These are phyloP conservation scores for Jackrogersella minutella DNA, from an alignment of 495 filamentous ascomycete species.

Conservation along the genomic window DNA sequence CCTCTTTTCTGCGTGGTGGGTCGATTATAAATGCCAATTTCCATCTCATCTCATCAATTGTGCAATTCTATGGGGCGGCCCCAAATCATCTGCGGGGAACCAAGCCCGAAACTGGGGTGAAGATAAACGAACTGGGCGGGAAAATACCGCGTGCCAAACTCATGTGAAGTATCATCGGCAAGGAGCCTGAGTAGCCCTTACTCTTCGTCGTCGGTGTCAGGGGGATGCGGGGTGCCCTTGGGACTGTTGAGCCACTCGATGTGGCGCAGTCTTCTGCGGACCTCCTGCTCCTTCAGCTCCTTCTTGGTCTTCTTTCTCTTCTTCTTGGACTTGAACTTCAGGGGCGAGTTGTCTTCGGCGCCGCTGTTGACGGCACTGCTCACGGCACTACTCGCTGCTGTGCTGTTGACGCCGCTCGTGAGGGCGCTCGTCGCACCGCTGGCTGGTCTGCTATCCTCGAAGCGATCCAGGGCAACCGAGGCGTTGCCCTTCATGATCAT, in stretches of 20 bases:
- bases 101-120: constrained; percentile 7
- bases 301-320: constrained; percentile 99
- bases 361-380: constrained; percentile 83
- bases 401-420: constrained; percentile 62
- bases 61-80: constrained; percentile 6
- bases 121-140: neutral
- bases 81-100: neutral
- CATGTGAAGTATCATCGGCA: constrained; percentile 4
- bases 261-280: constrained; percentile 85
- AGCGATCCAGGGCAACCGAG: constrained; percentile 77
- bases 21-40: constrained; percentile 23
- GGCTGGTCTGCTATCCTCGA: constrained; percentile 80
- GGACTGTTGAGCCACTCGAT: constrained; percentile 90
- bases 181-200: constrained; percentile 39
- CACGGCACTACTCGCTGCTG: constrained; percentile 65
- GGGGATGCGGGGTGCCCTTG: constrained; percentile 79
- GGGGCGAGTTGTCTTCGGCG: constrained; percentile 75
- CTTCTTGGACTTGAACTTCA: constrained; percentile 90
- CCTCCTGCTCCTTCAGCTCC: constrained; percentile 92
- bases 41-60: constrained; percentile 19
- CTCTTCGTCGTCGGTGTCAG: constrained; percentile 81
- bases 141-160: constrained; percentile 17
- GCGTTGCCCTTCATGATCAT: constrained; percentile 82
- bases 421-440: constrained; percentile 61
- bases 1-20: constrained; percentile 16